Base-by-base conservation (phyloP, 148 eudicot species). In the Polygonum aviculare region DNA sequence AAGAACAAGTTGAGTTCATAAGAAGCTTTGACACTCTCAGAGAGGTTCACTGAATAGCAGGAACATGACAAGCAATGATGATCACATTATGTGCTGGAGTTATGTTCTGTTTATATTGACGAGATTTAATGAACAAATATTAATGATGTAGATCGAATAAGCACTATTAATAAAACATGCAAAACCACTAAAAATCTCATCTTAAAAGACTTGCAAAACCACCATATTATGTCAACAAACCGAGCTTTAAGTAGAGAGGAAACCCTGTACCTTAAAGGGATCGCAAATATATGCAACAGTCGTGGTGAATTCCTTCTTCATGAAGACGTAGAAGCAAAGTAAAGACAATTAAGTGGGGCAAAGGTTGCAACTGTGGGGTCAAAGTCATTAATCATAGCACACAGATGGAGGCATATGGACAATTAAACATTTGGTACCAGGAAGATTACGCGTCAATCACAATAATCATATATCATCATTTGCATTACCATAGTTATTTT, bases 301-400 rank as follows among this genome's bases (percentile, higher is more conserved):
- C 98, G 51, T 97, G 98, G 82, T 95, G 98, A 83, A 95, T 92
- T 51, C 97, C 98, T 85, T 95, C 97, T 85, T 92, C 98, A 81
- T 95, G 98, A 69, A 95, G 81, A 60, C 94, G 98, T 74, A 95
- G 96, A 75, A 95, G 92, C 86, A 95, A 83, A 78, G 97, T 97
- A 86, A 95, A 95, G 63, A 95, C 86, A 26, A n/a, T n/a, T 50
- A 94, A 82, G 74, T 96, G 97, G 74, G 98, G 94, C 78, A 95
- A 83, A 67, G 90, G 87, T 83, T 95, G 98, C 78, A 95, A 83
- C 82, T 92, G 97, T 36, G 97, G 96, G 83, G 96, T 92, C 75
- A 92, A 92, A 54, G 98, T 78, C 88, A 97, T 89, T 80, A 94
- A 75, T 50, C 98, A 85, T 74, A 94, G 82, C 51, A 94, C 81